These are phyloP conservation scores for Leccinum subrobustum DNA, from an alignment of 1,284 basidiomycete species.

Conservation along the genomic window DNA sequence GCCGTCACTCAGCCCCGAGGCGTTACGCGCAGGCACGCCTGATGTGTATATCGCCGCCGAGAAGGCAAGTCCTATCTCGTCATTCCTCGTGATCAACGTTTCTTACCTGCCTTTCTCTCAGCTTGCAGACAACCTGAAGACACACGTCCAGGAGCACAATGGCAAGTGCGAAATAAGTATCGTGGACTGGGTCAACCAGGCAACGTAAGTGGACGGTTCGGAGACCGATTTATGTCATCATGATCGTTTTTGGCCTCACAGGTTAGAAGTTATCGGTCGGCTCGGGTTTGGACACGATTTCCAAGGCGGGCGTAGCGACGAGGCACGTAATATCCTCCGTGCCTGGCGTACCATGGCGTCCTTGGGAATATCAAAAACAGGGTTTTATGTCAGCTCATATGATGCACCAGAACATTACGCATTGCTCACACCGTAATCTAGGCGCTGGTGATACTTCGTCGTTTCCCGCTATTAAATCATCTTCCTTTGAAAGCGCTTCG, in stretches of 20 bases:
- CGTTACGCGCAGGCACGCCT: conserved; percentile 4
- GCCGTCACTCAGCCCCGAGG: conserved; percentile 6
- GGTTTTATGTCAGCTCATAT: not conserved
- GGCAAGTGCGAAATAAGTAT: conserved; percentile 7
- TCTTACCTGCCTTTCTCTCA: not conserved
- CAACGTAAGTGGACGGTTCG: conserved; percentile 3
- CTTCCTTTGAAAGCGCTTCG: conserved; percentile 9
- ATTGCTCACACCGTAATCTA: not conserved
- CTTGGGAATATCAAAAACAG: not conserved
- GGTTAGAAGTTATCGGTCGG: conserved; percentile 7
- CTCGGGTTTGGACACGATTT: conserved; percentile 12
- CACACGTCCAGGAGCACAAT: conserved; percentile 1
- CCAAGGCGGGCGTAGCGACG: conserved; percentile 4
- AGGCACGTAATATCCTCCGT: not conserved
- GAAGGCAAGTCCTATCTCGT: not conserved
- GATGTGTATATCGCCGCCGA: conserved; percentile 6
- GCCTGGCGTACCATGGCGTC: conserved; percentile 9
- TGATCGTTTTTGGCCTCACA: not conserved
- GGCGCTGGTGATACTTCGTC: conserved; percentile 2
- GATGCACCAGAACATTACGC: not conserved
- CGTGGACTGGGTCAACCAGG: conserved; percentile 9
- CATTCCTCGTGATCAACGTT: not conserved
- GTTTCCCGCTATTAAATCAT: conserved; percentile 5
- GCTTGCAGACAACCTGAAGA: conserved; percentile 7
- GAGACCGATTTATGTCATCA: not conserved